These are phyloP conservation scores for Micractinium conductrix DNA, from an alignment of 139 green algal genomes.

Conservation along the genomic window DNA sequence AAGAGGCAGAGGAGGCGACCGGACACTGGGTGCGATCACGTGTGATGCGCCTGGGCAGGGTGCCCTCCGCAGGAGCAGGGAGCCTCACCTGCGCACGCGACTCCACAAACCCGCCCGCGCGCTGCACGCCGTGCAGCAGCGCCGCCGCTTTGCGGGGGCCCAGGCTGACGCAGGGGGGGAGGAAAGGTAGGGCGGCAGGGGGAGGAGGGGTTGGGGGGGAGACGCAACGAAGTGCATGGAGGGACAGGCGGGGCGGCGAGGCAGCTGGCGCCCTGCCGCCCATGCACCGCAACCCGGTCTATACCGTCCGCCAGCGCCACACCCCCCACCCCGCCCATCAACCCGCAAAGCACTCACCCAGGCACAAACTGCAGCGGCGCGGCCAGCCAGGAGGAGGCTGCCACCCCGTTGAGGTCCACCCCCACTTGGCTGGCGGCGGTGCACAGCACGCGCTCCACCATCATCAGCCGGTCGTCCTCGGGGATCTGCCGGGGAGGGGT, in stretches of 20 bases:
- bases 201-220: no score
- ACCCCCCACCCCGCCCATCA: not conserved
- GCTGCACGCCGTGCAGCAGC: constrained; percentile 62
- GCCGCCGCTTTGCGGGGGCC: constrained; percentile 86
- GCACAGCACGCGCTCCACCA: constrained; percentile 61
- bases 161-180: constrained; percentile 50
- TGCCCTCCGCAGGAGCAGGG: not conserved
- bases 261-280: no score
- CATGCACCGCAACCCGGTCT: not conserved
- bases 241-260: no score
- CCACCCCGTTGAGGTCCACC: constrained; percentile 87
- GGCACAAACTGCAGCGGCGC: constrained; percentile 82
- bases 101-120: constrained; percentile 41
- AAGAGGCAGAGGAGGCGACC: no score
- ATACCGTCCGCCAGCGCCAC: not conserved
- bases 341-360: constrained; percentile 31
- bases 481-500: constrained; percentile 37
- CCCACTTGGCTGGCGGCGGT: constrained; percentile 73
- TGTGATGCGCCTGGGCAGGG: no score
- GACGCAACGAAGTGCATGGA: no score
- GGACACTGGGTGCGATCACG: no score
- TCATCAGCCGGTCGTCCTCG: constrained; percentile 57
- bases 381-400: constrained; percentile 71
- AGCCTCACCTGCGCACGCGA: constrained; percentile 55
- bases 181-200: not conserved